A percentile compares a stretch with the other conserved stretches of the same genome.
Evolutionary conservation across 345 rosid species (phyloP).

Genomic region (Melaleuca quinquenervia): DNA sequence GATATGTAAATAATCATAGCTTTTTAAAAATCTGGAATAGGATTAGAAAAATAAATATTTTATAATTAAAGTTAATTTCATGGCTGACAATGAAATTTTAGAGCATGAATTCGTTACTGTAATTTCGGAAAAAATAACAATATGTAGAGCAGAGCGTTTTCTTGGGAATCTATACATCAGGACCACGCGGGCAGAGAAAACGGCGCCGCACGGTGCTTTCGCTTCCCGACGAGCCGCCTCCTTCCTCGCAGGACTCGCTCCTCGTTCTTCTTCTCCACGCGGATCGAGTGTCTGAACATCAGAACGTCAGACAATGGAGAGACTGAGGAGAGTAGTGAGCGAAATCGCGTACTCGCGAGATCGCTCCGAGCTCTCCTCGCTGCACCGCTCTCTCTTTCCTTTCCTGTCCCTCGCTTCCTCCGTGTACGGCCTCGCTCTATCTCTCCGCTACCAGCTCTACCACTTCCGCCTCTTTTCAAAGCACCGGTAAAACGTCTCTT

Average conservation of each 20-base stretch:
- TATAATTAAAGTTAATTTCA: background rate
- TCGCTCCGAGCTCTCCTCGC: constrained; percentile 19
- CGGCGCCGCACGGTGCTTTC: background rate
- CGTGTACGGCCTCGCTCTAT: constrained; percentile 38
- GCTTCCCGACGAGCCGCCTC: background rate
- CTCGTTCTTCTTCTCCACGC: background rate
- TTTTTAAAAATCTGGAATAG: no score
- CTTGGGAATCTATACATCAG: background rate
- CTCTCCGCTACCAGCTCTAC: constrained; percentile 47
- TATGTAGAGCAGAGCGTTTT: background rate
- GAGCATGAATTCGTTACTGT: background rate
- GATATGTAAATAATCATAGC: no score
- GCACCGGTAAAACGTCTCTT: constrained; percentile 24
- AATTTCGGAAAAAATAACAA: background rate
- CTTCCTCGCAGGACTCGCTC: background rate
- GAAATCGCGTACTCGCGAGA: constrained; percentile 56
- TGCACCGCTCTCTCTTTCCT: constrained; percentile 47
- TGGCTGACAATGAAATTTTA: background rate
- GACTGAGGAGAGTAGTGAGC: constrained; percentile 31
- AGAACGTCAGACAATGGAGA: constrained; percentile 27
- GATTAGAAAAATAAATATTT: background rate
- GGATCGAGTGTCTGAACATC: background rate
- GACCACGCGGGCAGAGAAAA: background rate
- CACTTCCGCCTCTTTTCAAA: constrained; percentile 27
- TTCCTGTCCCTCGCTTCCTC: constrained; percentile 44